phyloP scores from a whole-genome alignment of 1,284 basidiomycete species.

The Sphaerobolus stellatus region DNA sequence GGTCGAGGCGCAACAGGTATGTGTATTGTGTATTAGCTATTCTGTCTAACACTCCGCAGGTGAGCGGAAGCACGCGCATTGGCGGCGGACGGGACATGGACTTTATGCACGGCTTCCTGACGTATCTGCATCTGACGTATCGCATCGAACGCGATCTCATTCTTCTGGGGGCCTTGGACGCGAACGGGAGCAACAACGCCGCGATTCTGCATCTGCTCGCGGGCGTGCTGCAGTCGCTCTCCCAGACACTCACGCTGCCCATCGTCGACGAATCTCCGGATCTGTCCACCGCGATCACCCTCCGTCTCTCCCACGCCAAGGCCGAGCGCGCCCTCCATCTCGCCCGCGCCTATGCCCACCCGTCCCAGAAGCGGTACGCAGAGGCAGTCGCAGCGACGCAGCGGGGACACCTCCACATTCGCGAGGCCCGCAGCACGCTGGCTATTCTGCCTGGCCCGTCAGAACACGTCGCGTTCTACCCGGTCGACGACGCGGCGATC shows the following conservation, averaged over 20 bases:
- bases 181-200: slow-evolving; percentile 38
- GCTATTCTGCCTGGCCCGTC: slow-evolving; percentile 38
- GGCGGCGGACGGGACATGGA: slow-evolving; percentile 66
- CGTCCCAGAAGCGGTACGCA: slow-evolving; percentile 62
- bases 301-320: slow-evolving; percentile 70
- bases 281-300: slow-evolving; percentile 74
- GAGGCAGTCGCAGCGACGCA: slow-evolving; percentile 70
- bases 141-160: slow-evolving; percentile 87
- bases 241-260: slow-evolving; percentile 78
- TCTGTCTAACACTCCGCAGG: slow-evolving; percentile 34
- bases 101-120: slow-evolving; percentile 82
- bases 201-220: slow-evolving; percentile 64
- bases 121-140: slow-evolving; percentile 81
- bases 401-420: slow-evolving; percentile 66
- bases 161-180: slow-evolving; percentile 63
- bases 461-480: slow-evolving; percentile 51
- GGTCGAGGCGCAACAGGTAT: slow-evolving; percentile 75
- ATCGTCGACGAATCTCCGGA: slow-evolving; percentile 88
- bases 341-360: slow-evolving; percentile 60
- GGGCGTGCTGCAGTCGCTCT: slow-evolving; percentile 78
- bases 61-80: slow-evolving; percentile 38
- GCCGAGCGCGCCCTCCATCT: slow-evolving; percentile 73
- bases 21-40: slow-evolving; percentile 20
- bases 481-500: slow-evolving; percentile 46
- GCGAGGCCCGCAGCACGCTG: slow-evolving; percentile 59